Evolutionary conservation across 2,329 filamentous ascomycete genomes (phyloP), one percentile per base, ranked within the genome.

Genomic region (Tolypocladium sp.): DNA sequence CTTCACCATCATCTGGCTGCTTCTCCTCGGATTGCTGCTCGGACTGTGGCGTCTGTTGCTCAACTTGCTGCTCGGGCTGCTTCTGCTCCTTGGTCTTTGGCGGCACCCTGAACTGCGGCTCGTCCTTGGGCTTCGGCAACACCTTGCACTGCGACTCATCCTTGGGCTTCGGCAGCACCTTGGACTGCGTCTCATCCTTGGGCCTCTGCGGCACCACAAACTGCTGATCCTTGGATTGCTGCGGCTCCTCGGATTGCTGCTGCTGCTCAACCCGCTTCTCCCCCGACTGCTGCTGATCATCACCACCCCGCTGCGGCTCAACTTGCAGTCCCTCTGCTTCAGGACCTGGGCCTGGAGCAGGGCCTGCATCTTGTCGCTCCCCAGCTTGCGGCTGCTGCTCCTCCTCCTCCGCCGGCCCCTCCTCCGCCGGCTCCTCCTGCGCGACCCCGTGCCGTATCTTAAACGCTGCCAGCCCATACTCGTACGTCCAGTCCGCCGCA

Each of bases 401-500:
- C 12, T 17, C 22, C 12, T 15, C 4, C 12, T 27, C 44, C 12
- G 12, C 12, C 22, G 4, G 4, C 44, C 8, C 5, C 9, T 9
- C 5, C 8, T 42, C 41, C 41, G 1, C 20, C 20, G 41, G 8
- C 41, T 22, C 6, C 44, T 7, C 35, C 58, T 57, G 61, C 2
- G 8, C 4, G 22, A 46, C 20, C 55, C 53, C 58, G 55, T 64
- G 60, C 22, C 60, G 42, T 12, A 65, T 33, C 15, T 65, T 61
- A 22, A 62, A 69, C 35, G 67, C 49, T 58, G 66, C 62, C 20
- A 60, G 49, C 1, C 66, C 68, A 55, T 69, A 69, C 54, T 69
- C 61, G 35, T 60, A 55, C 37, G 68, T 69, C 66, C 68, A 70
- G 38, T 70, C 65, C 20, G 55, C 59, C 13, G 62, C 67, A 62